phyloP scores from a whole-genome alignment of 345 rosid genomes.

The Linum tenue region DNA sequence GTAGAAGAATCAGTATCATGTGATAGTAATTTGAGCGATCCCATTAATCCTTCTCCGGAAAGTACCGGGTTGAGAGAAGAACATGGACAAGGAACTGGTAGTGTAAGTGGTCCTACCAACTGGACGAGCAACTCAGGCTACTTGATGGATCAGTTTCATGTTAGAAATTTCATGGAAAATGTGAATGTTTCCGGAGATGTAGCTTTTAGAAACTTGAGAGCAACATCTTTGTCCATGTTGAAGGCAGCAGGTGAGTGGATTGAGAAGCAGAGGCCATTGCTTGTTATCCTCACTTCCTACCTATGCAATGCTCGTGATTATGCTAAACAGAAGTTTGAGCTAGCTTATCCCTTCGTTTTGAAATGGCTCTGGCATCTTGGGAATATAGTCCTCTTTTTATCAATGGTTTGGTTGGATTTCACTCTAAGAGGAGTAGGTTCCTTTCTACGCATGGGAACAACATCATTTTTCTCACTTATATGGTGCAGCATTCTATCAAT shows the following conservation, averaged over 20 bases:
- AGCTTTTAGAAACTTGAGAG: conserved; percentile 35
- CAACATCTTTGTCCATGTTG: conserved; percentile 24
- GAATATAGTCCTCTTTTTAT: conserved; percentile 57
- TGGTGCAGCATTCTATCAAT: conserved; percentile 88
- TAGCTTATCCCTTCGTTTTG: conserved; percentile 48
- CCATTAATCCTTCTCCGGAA: conserved; percentile 25
- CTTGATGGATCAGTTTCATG: conserved; percentile 34
- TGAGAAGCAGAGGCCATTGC: conserved; percentile 52
- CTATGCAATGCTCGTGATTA: conserved; percentile 36
- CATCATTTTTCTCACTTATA: conserved; percentile 68
- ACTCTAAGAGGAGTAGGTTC: conserved; percentile 79
- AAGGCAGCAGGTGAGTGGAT: conserved; percentile 44
- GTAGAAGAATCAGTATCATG: conserved; percentile 27
- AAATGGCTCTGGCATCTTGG: conserved; percentile 61
- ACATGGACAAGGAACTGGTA: conserved; percentile 24
- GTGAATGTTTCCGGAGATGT: conserved; percentile 36
- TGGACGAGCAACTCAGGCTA: conserved; percentile 24
- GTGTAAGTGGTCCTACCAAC: conserved; percentile 28
- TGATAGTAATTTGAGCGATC: conserved; percentile 20
- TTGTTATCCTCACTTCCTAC: conserved; percentile 27
- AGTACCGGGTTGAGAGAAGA: conserved; percentile 23
- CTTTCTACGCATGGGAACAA: conserved; percentile 75
- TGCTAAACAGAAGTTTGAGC: conserved; percentile 39
- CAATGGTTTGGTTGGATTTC: conserved; percentile 84
- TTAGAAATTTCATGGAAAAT: conserved; percentile 40